Conservation (phyloP, 2,329 filamentous ascomycete genomes). For the Trichoderma guizhouense region DNA sequence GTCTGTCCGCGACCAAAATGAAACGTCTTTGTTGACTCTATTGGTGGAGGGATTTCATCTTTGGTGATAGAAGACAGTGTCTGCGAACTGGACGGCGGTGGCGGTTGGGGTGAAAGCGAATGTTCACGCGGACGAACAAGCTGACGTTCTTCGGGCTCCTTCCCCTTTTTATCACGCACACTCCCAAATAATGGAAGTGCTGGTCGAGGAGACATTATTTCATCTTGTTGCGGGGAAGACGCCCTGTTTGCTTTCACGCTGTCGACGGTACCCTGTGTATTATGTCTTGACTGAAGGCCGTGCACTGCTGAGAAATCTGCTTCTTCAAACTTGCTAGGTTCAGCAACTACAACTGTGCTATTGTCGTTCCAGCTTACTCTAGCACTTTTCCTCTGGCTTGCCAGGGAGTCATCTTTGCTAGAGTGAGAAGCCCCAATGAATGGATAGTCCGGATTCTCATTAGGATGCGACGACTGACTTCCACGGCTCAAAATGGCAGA, state of each 20-base stretch:
- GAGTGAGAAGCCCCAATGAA: conserved; percentile 27
- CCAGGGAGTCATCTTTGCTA: conserved; percentile 35
- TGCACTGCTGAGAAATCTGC: conserved; percentile 38
- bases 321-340: conserved; percentile 34
- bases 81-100: neutral
- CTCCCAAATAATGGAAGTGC: conserved; percentile 73
- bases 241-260: conserved; percentile 48
- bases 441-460: conserved; percentile 46
- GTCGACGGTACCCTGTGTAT: conserved; percentile 51
- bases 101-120: neutral
- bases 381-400: conserved; percentile 59
- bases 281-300: conserved; percentile 39
- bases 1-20: conserved; percentile 52
- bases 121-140: conserved; percentile 49
- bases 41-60: conserved; percentile 1
- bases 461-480: conserved; percentile 44
- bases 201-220: conserved; percentile 71
- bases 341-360: conserved; percentile 52
- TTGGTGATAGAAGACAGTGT: neutral
- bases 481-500: conserved; percentile 52
- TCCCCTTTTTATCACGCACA: conserved; percentile 59
- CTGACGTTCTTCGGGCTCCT: conserved; percentile 53
- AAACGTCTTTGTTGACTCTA: conserved; percentile 56
- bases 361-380: conserved; percentile 78
- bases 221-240: conserved; percentile 54